Evolutionary conservation across 805 yeast genomes (phyloP), one percentile per base, ranked within the genome.

Genomic region (Metschnikowia shivogae): DNA sequence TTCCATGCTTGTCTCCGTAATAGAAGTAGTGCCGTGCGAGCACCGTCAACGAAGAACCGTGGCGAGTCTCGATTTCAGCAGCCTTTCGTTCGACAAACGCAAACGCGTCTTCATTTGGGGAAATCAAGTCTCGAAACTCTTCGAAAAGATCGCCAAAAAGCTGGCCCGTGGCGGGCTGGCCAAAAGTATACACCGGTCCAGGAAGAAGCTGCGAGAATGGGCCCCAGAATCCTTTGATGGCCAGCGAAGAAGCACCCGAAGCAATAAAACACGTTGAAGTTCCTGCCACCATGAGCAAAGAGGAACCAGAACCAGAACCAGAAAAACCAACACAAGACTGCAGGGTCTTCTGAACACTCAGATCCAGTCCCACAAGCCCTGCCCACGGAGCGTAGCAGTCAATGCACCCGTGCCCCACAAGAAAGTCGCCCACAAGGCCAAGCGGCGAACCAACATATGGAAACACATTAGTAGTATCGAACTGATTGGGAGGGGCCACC

Each of bases 121-220:
- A 22, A 2, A 50, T 32, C 10, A 39, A 11, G 6, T 39, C 38
- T n/a, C 47, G 35, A 41, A 45, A 56, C 24, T 72, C 63, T 8
- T 65, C 61, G 44, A 77, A 73, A 3, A 80, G 57, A 34, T 72
- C 69, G 47, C 77, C 80, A 24, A 76, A 64, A 6, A 80, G 60
- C 42, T 72, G 66, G 4, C 86, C 86, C 0, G 84, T 73, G 11
- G 82, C 78, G 4, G 84, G 76, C 45, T 75, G 77, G 0, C 86
- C 86, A 40, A 76, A 78, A 49, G 79, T 78, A 39, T 72, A 80
- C 2, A 78, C 65, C 13, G 50, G 43, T 19, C 57, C 54, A 12
- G 46, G 43, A 1, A 70, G 44, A 5, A 76, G 57, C 32, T 69
- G 63, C 2, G 62, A 52, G 53, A 74, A 80, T 0, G 85, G 86